phyloP scores from a whole-genome alignment of 495 filamentous ascomycete genomes.

The Aspergillus cavernicola region DNA sequence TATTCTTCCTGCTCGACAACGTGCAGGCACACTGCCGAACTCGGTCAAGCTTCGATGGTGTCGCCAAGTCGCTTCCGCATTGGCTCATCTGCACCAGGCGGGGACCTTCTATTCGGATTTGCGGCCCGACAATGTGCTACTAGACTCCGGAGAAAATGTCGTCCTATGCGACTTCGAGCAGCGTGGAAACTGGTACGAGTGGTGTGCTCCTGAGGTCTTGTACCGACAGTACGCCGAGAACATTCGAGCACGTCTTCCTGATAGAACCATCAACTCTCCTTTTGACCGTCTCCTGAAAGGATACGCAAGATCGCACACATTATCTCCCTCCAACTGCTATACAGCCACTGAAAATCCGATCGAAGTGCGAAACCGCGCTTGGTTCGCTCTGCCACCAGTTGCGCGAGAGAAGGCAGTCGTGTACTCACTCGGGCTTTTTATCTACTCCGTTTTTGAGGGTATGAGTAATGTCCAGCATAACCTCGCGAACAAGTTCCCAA shows the following conservation, averaged over 20 bases:
- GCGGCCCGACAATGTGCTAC: conserved; percentile 6
- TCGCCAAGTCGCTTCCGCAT: conserved; percentile 5
- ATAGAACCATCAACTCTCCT: neutral
- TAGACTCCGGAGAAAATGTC: neutral
- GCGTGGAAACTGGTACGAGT: conserved; percentile 9
- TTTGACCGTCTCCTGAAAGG: conserved; percentile 1
- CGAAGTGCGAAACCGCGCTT: conserved; percentile 6
- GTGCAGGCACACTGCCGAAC: neutral
- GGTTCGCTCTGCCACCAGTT: conserved; percentile 1
- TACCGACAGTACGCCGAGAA: conserved; percentile 9
- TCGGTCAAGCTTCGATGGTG: conserved; percentile 5
- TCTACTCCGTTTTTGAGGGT: conserved; percentile 2
- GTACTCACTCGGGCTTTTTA: conserved; percentile 1
- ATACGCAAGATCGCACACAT: neutral
- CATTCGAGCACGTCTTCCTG: conserved; percentile 4
- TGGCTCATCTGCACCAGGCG: neutral
- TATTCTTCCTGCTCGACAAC: neutral
- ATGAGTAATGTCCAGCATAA: conserved; percentile 8
- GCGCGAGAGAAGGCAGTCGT: conserved; percentile 4
- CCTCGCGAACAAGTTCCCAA: conserved; percentile 6
- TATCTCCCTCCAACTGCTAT: conserved; percentile 1
- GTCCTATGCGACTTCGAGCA: conserved; percentile 8
- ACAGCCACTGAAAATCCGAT: neutral
- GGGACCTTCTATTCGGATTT: conserved; percentile 5
- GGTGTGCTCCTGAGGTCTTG: conserved; percentile 3